Conservation (phyloP, 1,284 basidiomycete genomes). For the Trichosporon sp. region DNA sequence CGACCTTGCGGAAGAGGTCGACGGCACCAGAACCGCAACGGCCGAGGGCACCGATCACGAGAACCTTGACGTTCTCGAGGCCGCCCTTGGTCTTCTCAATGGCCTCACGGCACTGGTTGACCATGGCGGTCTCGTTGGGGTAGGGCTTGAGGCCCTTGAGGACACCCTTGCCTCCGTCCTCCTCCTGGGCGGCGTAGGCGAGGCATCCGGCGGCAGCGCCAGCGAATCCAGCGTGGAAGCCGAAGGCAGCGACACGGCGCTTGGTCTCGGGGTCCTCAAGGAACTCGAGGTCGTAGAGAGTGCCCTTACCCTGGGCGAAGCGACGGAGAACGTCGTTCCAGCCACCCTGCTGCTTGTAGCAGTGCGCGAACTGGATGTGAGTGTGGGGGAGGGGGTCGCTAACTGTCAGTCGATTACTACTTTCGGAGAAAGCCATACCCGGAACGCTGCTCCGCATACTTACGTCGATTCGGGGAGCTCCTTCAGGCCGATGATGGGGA, state of each 20-base stretch:
- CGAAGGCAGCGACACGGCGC: conserved; percentile 93
- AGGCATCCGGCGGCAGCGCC: conserved; percentile 92
- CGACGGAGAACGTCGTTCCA: conserved; percentile 87
- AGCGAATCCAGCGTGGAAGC: conserved; percentile 97
- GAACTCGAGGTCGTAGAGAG: conserved; percentile 96
- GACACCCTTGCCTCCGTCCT: conserved; percentile 62
- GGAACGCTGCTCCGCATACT: conserved; percentile 29
- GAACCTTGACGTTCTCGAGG: conserved; percentile 73
- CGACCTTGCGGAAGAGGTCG: conserved; percentile 91
- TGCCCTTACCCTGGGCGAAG: conserved; percentile 83
- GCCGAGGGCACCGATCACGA: conserved; percentile 95
- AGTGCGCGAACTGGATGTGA: conserved; percentile 99
- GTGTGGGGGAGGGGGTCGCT: conserved; percentile 80
- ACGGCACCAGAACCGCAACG: conserved; percentile 96
- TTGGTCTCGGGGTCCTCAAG: conserved; percentile 80
- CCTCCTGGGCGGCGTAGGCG: conserved; percentile 72
- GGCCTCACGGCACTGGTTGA: conserved; percentile 67
- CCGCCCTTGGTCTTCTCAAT: conserved; percentile 67
- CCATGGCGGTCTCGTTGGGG: conserved; percentile 77
- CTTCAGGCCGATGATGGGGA: conserved; percentile 94
- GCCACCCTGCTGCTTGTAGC: conserved; percentile 95
- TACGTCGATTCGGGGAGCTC: conserved; percentile 79
- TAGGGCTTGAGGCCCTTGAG: conserved; percentile 77
- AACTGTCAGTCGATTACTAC: conserved; percentile 4
- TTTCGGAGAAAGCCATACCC: not conserved